phyloP scores from a whole-genome alignment of 495 filamentous ascomycete genomes.

The Hypoxylon cercidicola region DNA sequence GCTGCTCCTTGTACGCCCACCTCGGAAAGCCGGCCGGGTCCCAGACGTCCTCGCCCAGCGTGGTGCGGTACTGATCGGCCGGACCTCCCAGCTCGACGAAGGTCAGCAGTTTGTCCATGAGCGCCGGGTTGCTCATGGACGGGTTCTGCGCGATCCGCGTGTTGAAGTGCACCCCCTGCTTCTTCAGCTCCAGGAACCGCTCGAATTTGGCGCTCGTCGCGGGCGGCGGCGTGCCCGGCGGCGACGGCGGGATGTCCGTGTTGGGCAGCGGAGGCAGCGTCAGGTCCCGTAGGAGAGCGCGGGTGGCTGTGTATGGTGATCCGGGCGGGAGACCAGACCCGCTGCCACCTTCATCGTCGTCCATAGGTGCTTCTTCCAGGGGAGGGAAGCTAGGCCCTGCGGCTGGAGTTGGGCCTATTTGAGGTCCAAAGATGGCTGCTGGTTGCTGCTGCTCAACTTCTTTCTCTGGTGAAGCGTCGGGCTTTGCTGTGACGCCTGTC shows the following conservation, averaged over 20 bases:
- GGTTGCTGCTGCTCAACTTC: constrained; percentile 26
- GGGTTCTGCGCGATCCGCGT: constrained; percentile 75
- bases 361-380: constrained; percentile 40
- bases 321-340: constrained; percentile 56
- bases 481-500: constrained; percentile 27
- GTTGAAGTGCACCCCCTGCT: constrained; percentile 91
- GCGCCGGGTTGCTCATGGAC: constrained; percentile 81
- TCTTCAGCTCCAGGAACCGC: constrained; percentile 86
- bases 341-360: constrained; percentile 19
- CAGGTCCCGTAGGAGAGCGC: constrained; percentile 76
- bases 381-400: constrained; percentile 50
- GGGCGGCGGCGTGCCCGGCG: constrained; percentile 76
- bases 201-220: constrained; percentile 77
- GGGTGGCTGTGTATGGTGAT: constrained; percentile 76
- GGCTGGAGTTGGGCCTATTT: constrained; percentile 39
- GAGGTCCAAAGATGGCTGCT: constrained; percentile 40
- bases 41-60: constrained; percentile 74
- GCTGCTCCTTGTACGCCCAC: constrained; percentile 77
- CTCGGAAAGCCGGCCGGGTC: constrained; percentile 71
- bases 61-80: constrained; percentile 75
- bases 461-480: constrained; percentile 24
- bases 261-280: constrained; percentile 86
- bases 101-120: constrained; percentile 79
- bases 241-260: constrained; percentile 84
- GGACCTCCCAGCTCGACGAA: constrained; percentile 76